phyloP scores from a whole-genome alignment of 352 stramenopile species.

The Globisporangium heterothallicum region DNA sequence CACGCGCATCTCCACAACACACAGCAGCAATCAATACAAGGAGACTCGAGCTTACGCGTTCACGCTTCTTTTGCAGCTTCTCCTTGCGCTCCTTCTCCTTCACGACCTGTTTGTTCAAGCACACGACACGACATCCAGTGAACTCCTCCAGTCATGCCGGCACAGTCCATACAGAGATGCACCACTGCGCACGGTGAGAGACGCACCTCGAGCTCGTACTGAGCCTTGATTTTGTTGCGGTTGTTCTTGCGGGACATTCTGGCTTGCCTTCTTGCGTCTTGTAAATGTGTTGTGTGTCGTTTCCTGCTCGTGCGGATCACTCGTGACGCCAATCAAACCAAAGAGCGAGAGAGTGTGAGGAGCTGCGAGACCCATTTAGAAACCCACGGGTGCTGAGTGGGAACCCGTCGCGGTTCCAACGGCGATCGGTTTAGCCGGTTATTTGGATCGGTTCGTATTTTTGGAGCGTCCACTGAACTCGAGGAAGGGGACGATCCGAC shows the following conservation, averaged over 20 bases:
- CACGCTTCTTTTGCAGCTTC: slow-evolving; percentile 65
- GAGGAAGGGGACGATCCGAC: neutral
- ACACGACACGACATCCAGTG: neutral
- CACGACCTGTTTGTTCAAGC: slow-evolving; percentile 13
- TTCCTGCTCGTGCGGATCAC: slow-evolving; percentile 3
- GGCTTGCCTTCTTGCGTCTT: neutral
- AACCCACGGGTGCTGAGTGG: neutral
- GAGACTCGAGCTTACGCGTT: slow-evolving; percentile 30
- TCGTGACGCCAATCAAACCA: neutral
- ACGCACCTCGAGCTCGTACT: slow-evolving; percentile 70
- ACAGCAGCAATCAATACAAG: neutral
- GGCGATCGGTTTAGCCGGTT: neutral
- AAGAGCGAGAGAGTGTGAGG: too few species aligned
- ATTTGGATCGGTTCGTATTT: too few species aligned
- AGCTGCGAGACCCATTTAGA: too few species aligned
- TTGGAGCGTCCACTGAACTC: neutral
- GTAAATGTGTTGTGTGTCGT: slow-evolving; percentile 1
- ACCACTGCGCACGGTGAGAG: neutral
- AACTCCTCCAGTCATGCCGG: too few species aligned
- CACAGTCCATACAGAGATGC: slow-evolving; percentile 6
- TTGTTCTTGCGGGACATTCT: slow-evolving; percentile 80
- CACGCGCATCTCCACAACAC: neutral
- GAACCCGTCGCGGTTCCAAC: too few species aligned
- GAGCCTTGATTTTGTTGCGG: slow-evolving; percentile 70
- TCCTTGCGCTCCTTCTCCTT: slow-evolving; percentile 68